These are phyloP conservation scores for Pulveroboletus ravenelii DNA, from an alignment of 768 basidiomycete species.

Conservation along the genomic window DNA sequence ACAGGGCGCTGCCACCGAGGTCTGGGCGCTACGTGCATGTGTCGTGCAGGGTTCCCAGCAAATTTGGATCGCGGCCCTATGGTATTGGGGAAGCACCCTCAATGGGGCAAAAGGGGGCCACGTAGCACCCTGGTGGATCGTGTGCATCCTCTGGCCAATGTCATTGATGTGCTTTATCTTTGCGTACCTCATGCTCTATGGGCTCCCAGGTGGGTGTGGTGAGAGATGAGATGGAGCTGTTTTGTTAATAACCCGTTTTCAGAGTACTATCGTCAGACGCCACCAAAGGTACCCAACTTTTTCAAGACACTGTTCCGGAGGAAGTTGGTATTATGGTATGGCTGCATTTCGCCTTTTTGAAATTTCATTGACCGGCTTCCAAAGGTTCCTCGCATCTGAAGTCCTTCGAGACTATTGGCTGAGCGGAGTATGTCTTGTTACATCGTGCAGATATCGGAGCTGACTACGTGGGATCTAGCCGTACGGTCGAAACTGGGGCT, in stretches of 20 bases:
- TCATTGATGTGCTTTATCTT: slow-evolving; percentile 71
- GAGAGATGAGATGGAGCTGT: background rate
- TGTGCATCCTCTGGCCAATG: slow-evolving; percentile 77
- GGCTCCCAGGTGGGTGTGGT: slow-evolving; percentile 65
- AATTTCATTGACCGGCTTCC: background rate
- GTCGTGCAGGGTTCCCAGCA: slow-evolving; percentile 94
- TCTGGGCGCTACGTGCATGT: slow-evolving; percentile 89
- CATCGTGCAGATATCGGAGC: slow-evolving; percentile 1
- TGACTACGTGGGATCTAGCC: slow-evolving; percentile 42
- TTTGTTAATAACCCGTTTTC: slow-evolving; percentile 7
- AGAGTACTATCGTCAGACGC: slow-evolving; percentile 90
- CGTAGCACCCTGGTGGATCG: slow-evolving; percentile 80
- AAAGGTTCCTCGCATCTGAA: slow-evolving; percentile 81
- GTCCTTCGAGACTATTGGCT: slow-evolving; percentile 90
- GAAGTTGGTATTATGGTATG: slow-evolving; percentile 82
- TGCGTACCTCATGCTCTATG: slow-evolving; percentile 78
- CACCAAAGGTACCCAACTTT: slow-evolving; percentile 93
- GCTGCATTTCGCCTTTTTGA: background rate
- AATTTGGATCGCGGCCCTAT: slow-evolving; percentile 91
- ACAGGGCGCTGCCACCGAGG: slow-evolving; percentile 89
- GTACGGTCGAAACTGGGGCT: slow-evolving; percentile 92
- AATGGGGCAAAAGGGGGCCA: slow-evolving; percentile 49
- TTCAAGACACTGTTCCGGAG: slow-evolving; percentile 82
- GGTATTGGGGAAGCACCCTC: slow-evolving; percentile 92
- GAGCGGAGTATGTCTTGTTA: slow-evolving; percentile 57